Conservation (phyloP, 139 green algal genomes). For the Chlorella sp. region DNA sequence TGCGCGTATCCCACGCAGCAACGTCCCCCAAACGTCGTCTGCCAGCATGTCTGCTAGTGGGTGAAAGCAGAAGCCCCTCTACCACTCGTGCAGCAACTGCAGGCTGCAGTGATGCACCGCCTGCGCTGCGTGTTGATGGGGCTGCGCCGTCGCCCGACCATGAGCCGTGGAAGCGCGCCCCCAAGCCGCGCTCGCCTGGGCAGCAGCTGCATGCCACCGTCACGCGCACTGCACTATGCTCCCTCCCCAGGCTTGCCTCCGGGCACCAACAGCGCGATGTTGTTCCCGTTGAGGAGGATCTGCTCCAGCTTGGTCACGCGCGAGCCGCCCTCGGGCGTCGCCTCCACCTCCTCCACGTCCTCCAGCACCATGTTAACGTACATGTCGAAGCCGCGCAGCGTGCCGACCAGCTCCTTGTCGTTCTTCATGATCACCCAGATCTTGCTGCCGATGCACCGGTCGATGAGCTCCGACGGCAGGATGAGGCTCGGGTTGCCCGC, state of each 20-base stretch:
- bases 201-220: no score
- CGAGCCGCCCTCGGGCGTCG: slow-evolving; percentile 77
- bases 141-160: no score
- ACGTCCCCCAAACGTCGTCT: no score
- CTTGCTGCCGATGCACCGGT: slow-evolving; percentile 76
- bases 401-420: slow-evolving; percentile 93
- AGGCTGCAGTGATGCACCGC: no score
- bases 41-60: no score
- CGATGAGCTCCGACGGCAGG: slow-evolving; percentile 90
- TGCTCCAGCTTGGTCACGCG: slow-evolving; percentile 79
- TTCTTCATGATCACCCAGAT: slow-evolving; percentile 96
- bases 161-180: no score
- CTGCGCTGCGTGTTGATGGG: no score
- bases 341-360: slow-evolving; percentile 93
- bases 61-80: no score
- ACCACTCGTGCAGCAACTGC: no score
- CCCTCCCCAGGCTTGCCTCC: slow-evolving; percentile 69
- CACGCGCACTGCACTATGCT: no score
- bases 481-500: slow-evolving; percentile 74
- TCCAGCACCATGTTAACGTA: slow-evolving; percentile 99
- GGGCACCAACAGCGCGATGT: slow-evolving; percentile 89
- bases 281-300: slow-evolving; percentile 99
- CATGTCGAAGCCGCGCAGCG: slow-evolving; percentile 91
- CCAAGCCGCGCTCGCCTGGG: no score
- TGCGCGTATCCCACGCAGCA: no score